These are phyloP conservation scores for Aspergillus sp. DNA, from an alignment of 2,329 filamentous ascomycete genomes.

Conservation along the genomic window DNA sequence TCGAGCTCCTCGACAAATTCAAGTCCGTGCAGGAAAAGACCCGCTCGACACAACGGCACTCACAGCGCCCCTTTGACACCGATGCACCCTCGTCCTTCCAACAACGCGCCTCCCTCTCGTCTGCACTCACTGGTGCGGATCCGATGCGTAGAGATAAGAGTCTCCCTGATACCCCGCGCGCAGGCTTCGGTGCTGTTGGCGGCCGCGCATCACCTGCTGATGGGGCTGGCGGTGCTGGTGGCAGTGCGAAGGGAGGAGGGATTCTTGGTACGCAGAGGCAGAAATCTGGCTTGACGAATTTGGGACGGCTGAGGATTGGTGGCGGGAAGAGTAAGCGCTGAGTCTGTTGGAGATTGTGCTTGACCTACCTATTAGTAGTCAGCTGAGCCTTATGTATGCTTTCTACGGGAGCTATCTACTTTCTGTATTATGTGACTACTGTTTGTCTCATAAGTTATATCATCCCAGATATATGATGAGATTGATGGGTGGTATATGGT, in stretches of 20 bases:
- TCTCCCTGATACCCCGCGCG: conserved; percentile 36
- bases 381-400: background rate
- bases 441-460: background rate
- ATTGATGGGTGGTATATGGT: background rate
- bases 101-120: conserved; percentile 31
- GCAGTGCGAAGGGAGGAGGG: conserved; percentile 17
- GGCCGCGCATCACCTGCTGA: conserved; percentile 37
- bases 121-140: conserved; percentile 32
- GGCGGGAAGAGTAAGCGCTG: conserved; percentile 54
- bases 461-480: background rate
- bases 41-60: conserved; percentile 49
- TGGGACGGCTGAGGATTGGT: conserved; percentile 71
- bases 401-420: background rate
- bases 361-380: no score
- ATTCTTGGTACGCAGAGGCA: conserved; percentile 53
- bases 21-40: conserved; percentile 85
- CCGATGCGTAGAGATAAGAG: conserved; percentile 30
- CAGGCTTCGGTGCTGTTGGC: conserved; percentile 18
- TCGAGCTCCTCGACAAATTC: conserved; percentile 92
- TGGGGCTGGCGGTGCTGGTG: conserved; percentile 5
- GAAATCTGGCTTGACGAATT: conserved; percentile 64
- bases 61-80: conserved; percentile 32
- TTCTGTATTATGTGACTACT: background rate
- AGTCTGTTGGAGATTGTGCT: conserved; percentile 4
- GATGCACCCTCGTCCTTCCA: conserved; percentile 49